Base-by-base conservation (phyloP, 1,284 basidiomycete species). In the Naganishia sp. region DNA sequence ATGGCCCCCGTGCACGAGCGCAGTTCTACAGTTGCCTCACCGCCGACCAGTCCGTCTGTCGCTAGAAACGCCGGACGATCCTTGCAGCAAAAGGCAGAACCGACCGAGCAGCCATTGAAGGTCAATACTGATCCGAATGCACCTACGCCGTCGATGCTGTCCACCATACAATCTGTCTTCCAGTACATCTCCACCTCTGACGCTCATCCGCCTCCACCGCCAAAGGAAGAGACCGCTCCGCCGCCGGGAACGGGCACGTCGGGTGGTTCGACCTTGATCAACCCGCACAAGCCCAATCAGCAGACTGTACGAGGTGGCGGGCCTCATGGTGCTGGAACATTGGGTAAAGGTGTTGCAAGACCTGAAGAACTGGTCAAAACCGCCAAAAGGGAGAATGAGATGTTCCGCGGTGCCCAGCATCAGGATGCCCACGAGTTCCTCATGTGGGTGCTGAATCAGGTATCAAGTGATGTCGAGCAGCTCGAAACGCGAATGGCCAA, bases 391-490 rank as follows among this genome's bases (percentile, higher is more conserved):
- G 83, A 92, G 75, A 95, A 94, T 78, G 90, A 90, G 74, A 83
- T 88, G 63, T 97, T 94, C 78, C 86, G 90, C 63, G 88, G 87
- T 45, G 88, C 88, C 33, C 89, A 88, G 84, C 94, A 94, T 71
- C 94, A 97, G 76, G 94, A 97, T 77, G 94, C 94, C 1, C 94
- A 97, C 78, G 95, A 99, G 80, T 97, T 99, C 79, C 83, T 98
- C 63, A 97, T 95, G 77, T 96, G 90, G 81, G 81, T 97, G 39
- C 83, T 99, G 68, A 99, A 99, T 79, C 88, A 86, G 77, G 88
- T 98, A 61, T 89, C 92, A 43, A 94, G 98, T 79, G 93, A 97
- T 76, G 86, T 98, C 70, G 90, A 92, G 73, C 85, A 86, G 66
- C 86, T 90, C 15, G 78, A 81, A 50, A 73, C 70, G 39, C 50